Evolutionary conservation across 352 stramenopile genomes (phyloP).

Genomic region (Thalassiosira livingstoniorum): DNA sequence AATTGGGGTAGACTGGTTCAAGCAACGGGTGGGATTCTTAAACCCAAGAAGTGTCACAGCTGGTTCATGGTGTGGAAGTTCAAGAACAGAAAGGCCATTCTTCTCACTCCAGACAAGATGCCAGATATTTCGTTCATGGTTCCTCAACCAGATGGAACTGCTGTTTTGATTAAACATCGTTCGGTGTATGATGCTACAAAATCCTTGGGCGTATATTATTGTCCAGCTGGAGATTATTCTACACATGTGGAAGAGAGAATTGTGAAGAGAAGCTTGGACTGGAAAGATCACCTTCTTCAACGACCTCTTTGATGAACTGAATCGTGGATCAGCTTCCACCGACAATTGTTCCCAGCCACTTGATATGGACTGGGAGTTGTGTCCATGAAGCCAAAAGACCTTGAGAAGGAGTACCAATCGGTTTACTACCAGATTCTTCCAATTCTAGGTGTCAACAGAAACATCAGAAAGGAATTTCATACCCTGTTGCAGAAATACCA

Average conservation of each 20-base stretch:
- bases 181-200: slow-evolving; percentile 10
- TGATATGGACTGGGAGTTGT: background rate
- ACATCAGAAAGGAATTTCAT: background rate
- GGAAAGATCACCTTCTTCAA: background rate
- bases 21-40: slow-evolving; percentile 32
- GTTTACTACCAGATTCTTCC: background rate
- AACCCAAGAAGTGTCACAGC: slow-evolving; percentile 23
- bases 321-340: background rate
- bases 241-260: background rate
- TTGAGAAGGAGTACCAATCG: background rate
- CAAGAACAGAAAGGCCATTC: background rate
- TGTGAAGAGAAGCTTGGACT: slow-evolving; percentile 13
- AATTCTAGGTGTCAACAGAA: background rate
- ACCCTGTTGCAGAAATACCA: background rate
- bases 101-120: background rate
- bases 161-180: slow-evolving; percentile 12
- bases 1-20: slow-evolving; percentile 13
- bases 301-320: background rate
- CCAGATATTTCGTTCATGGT: slow-evolving; percentile 14
- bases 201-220: slow-evolving; percentile 28
- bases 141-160: slow-evolving; percentile 16
- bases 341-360: background rate
- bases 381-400: background rate
- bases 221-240: background rate
- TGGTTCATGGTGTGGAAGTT: slow-evolving; percentile 34